Evolutionary conservation across 495 filamentous ascomycete genomes (phyloP).

Genomic region (Neurospora sublineolata): DNA sequence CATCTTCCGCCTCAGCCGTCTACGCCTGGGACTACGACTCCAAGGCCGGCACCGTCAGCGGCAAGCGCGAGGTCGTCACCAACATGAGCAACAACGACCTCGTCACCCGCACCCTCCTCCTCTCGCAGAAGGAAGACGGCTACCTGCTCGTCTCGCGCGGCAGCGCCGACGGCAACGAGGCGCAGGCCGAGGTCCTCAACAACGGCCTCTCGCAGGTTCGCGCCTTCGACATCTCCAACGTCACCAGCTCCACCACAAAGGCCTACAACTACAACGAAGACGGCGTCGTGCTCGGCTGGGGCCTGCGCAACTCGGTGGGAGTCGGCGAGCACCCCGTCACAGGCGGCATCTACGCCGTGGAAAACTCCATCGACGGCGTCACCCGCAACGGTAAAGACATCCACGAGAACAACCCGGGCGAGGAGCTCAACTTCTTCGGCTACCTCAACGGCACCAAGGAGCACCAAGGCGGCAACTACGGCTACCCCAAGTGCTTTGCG

Average conservation of each 20-base stretch:
- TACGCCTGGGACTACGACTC: conserved; percentile 50
- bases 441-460: conserved; percentile 36
- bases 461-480: conserved; percentile 33
- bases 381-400: conserved; percentile 42
- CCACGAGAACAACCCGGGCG: conserved; percentile 55
- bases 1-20: conserved; percentile 42
- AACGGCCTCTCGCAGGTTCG: conserved; percentile 48
- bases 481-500: conserved; percentile 53
- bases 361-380: conserved; percentile 53
- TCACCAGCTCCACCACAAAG: conserved; percentile 29
- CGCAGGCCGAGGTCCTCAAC: conserved; percentile 26
- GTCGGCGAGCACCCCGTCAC: conserved; percentile 45
- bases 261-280: conserved; percentile 25
- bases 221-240: conserved; percentile 43
- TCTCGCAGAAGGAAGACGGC: conserved; percentile 27
- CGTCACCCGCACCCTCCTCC: conserved; percentile 47
- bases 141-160: conserved; percentile 47
- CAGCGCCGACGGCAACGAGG: conserved; percentile 41
- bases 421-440: conserved; percentile 59
- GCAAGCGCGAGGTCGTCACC: conserved; percentile 34
- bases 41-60: conserved; percentile 23
- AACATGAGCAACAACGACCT: conserved; percentile 49
- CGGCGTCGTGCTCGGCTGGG: conserved; percentile 53
- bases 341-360: conserved; percentile 54
- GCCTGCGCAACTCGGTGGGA: conserved; percentile 55